Evolutionary conservation across 495 filamentous ascomycete species (phyloP).

Genomic region (Chaetomium tenue): DNA sequence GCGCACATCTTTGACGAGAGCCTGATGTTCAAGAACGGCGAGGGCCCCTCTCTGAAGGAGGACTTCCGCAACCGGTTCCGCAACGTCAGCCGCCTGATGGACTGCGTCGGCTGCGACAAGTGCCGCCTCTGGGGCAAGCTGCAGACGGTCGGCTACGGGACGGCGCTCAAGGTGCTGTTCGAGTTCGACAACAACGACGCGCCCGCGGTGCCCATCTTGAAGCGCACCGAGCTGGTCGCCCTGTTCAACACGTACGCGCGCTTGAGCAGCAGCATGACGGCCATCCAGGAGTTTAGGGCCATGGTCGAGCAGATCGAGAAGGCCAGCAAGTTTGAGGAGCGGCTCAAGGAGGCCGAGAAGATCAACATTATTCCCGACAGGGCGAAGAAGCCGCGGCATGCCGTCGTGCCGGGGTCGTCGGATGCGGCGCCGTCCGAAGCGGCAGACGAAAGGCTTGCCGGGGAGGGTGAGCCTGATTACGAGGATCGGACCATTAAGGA

Average conservation of each 20-base stretch:
- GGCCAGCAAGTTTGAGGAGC: constrained; percentile 40
- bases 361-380: constrained; percentile 38
- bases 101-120: constrained; percentile 98
- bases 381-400: constrained; percentile 47
- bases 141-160: constrained; percentile 93
- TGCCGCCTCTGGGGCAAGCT: constrained; percentile 97
- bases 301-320: constrained; percentile 62
- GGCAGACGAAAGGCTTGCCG: constrained; percentile 35
- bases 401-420: constrained; percentile 35
- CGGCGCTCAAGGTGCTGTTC: constrained; percentile 91
- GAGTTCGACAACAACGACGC: constrained; percentile 83
- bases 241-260: constrained; percentile 90
- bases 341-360: constrained; percentile 29
- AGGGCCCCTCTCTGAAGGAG: constrained; percentile 75
- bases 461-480: constrained; percentile 38
- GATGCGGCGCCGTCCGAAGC: constrained; percentile 18
- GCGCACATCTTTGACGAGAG: constrained; percentile 87
- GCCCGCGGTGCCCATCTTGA: constrained; percentile 65
- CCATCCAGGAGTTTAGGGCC: constrained; percentile 67
- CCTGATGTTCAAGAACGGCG: constrained; percentile 83
- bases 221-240: constrained; percentile 88
- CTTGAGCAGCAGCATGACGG: constrained; percentile 73
- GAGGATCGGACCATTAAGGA: constrained; percentile 50
- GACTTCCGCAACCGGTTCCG: constrained; percentile 97
- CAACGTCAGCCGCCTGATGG: constrained; percentile 94